A percentile compares a stretch with the other conserved stretches of the same genome.
Evolutionary conservation across 176 grass and related monocot species (phyloP).

Genomic region (Aegilops umbellulata): DNA sequence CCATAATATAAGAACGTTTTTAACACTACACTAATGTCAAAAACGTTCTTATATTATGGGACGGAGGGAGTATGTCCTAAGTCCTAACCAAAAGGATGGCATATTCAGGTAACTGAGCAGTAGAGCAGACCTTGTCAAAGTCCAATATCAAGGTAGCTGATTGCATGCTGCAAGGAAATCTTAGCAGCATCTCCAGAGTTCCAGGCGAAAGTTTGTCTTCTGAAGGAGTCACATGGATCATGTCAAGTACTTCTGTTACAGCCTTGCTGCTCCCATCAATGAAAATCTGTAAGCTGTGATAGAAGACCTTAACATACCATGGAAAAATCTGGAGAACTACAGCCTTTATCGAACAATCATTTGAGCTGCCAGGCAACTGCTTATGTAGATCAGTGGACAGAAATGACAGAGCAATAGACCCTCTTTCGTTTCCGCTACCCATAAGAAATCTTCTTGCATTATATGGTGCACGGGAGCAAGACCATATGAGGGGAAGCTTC

Average conservation of each 20-base stretch:
- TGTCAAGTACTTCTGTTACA: slow-evolving; percentile 69
- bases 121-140: slow-evolving; percentile 83
- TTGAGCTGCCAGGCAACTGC: slow-evolving; percentile 40
- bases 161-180: slow-evolving; percentile 64
- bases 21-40: no score
- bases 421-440: slow-evolving; percentile 96
- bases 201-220: slow-evolving; percentile 92
- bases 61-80: no score
- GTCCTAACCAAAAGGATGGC: neutral
- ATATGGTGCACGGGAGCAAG: slow-evolving; percentile 64
- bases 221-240: slow-evolving; percentile 85
- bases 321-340: slow-evolving; percentile 89
- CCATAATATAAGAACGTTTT: no score
- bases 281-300: slow-evolving; percentile 83
- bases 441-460: slow-evolving; percentile 89
- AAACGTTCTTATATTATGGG: no score
- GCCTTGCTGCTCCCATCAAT: slow-evolving; percentile 67
- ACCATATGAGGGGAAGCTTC: slow-evolving; percentile 70
- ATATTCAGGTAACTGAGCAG: slow-evolving; percentile 29
- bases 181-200: slow-evolving; percentile 77
- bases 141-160: slow-evolving; percentile 79
- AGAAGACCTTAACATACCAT: slow-evolving; percentile 98
- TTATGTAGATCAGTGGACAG: slow-evolving; percentile 48
- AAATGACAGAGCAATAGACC: slow-evolving; percentile 90
- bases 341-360: slow-evolving; percentile 62